Base-by-base conservation (phyloP, 192 early-diverging fungal genomes). In the Backusella parvicylindrica region DNA sequence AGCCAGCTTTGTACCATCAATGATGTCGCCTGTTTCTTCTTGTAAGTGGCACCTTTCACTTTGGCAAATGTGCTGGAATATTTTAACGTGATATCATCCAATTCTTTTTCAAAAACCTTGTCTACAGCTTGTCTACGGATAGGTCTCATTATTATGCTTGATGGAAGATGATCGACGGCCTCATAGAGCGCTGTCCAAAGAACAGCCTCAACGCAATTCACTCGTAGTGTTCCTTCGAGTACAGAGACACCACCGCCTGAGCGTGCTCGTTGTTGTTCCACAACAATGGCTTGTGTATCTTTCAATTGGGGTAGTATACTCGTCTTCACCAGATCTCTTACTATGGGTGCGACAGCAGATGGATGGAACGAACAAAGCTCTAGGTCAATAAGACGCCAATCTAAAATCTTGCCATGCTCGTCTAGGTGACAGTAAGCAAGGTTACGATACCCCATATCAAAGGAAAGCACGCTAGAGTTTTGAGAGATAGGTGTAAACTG, bases 401-500 rank as follows among this genome's bases (percentile, higher is more conserved):
- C 71, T 31, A 82, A 38, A 6, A 87, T 81, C 18, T 77, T 50
- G 0, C 73, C 53, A 11, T 84, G 72, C 15, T 23, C 73, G 7
- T 79, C 71, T 12, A 87, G 23, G 35, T 84, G 77, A 3, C 82
- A 83, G 80, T 83, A 85, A 1, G 86, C 86, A 0, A 87, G 71
- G 68, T 87, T 87, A 21, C 86, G 84, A 50, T 85, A 83, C 0
- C 86, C 86, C 16, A 87, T 64, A 66, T 87, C 86, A 64, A 87
- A 75, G 1, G 86, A 87, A 21, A 87, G 43, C 0, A 87, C 79
- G 0, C 80, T 81, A 16, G 49, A 43, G 9, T 77, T 77, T 0
- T 84, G 35, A 4, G 69, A 15, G 2, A 15, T 16, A 4, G 18
- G 31, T 6, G 53, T 35, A 12, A 47, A 43, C 11, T 73, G 40